Evolutionary conservation across 805 yeast genomes (phyloP).

Genomic region (Kluyveromyces siamensis): DNA sequence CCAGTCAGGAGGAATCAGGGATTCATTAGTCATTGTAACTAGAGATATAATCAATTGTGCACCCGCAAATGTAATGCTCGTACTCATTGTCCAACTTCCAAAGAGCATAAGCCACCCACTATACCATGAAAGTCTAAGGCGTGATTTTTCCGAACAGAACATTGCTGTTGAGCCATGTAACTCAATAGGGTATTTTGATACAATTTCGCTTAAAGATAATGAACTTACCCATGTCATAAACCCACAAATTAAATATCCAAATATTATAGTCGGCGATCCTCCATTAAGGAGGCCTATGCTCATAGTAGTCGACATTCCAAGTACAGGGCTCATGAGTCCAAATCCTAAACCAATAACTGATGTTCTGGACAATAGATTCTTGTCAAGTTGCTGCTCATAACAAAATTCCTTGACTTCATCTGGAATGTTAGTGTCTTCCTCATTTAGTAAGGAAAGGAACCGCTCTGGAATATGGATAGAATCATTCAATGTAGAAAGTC

Average conservation of each 20-base stretch:
- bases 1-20: slow-evolving; percentile 44
- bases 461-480: slow-evolving; percentile 1
- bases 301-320: slow-evolving; percentile 67
- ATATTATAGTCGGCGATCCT: slow-evolving; percentile 63
- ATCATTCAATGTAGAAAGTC: slow-evolving; percentile 8
- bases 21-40: slow-evolving; percentile 50
- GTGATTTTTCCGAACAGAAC: slow-evolving; percentile 47
- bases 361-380: slow-evolving; percentile 52
- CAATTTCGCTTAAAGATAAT: slow-evolving; percentile 65
- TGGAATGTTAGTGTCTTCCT: slow-evolving; percentile 36
- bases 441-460: slow-evolving; percentile 19
- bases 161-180: slow-evolving; percentile 73
- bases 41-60: slow-evolving; percentile 63
- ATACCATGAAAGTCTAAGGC: slow-evolving; percentile 60
- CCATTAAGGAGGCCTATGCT: slow-evolving; percentile 68
- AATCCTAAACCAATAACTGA: slow-evolving; percentile 74
- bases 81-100: slow-evolving; percentile 73
- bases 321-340: slow-evolving; percentile 74
- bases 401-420: slow-evolving; percentile 64
- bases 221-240: slow-evolving; percentile 57
- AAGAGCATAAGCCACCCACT: slow-evolving; percentile 69
- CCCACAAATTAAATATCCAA: slow-evolving; percentile 66
- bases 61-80: slow-evolving; percentile 67
- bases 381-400: slow-evolving; percentile 61
- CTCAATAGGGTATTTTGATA: slow-evolving; percentile 68